Evolutionary conservation across 495 filamentous ascomycete genomes (phyloP).

Genomic region (Penicillium egyptiacum): DNA sequence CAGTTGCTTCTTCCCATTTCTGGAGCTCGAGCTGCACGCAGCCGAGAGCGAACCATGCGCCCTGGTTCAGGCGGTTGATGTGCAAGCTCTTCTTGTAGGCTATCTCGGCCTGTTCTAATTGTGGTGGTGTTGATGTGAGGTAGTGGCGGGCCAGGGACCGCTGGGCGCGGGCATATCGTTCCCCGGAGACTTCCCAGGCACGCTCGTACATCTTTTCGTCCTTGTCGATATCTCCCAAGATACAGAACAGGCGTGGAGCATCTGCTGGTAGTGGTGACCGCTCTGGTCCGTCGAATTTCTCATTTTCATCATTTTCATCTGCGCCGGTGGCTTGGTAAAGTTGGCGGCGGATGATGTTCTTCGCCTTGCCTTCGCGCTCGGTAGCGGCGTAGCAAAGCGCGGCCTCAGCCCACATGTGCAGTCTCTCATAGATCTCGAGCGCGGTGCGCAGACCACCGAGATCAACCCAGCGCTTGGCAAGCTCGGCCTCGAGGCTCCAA

Average conservation of each 20-base stretch:
- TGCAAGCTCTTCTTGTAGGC: constrained; percentile 75
- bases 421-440: constrained; percentile 91
- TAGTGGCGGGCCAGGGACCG: constrained; percentile 80
- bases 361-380: constrained; percentile 82
- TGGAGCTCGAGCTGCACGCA: constrained; percentile 79
- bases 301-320: constrained; percentile 50
- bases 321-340: constrained; percentile 64
- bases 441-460: constrained; percentile 86
- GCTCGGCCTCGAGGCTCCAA: constrained; percentile 92
- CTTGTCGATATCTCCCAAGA: constrained; percentile 85
- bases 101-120: constrained; percentile 67
- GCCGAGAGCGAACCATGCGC: constrained; percentile 85
- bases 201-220: constrained; percentile 72
- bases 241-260: constrained; percentile 87
- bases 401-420: constrained; percentile 94
- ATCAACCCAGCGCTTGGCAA: constrained; percentile 85
- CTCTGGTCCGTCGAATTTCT: constrained; percentile 61
- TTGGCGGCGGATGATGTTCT: constrained; percentile 68
- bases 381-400: constrained; percentile 83
- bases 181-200: constrained; percentile 82
- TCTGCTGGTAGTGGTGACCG: constrained; percentile 70
- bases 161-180: constrained; percentile 82
- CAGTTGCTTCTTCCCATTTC: constrained; percentile 75
- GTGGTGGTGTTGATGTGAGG: constrained; percentile 55
- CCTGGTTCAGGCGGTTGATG: constrained; percentile 76